Base-by-base conservation (phyloP, 768 basidiomycete genomes). In the Tephrocybe sp. region DNA sequence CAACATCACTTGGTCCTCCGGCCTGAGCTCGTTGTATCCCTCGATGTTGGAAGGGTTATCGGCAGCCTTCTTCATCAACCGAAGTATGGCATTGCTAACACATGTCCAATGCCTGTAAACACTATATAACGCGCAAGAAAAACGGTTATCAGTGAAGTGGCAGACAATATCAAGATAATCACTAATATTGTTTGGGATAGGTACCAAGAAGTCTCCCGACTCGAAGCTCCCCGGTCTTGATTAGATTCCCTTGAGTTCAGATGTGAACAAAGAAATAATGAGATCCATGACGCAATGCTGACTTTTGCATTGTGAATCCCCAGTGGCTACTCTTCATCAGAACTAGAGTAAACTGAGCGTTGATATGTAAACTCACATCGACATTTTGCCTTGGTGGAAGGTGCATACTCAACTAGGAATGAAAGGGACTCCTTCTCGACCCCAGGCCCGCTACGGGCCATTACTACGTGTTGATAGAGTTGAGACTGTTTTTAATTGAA, bases 91-190 rank as follows among this genome's bases (percentile, higher is more conserved):
- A 34, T 25, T 9, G 8, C 33, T 19, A 30, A 46, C 10, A 25
- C 45, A 46, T 19, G 11, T 24, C 45, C 45, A 46, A 30, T 46
- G 45, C 33, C 36, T 46, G 24, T 33, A 46, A 30, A 9, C 4
- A 8, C 45, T 46, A 4, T 12, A 13, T 19, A 3, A 18, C 24
- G 38, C 23, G 38, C 16, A 29, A 2, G 3, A 29, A 23, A 19
- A 46, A 31, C 34, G 34, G 19, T n/a, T n/a, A n/a, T n/a, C n/a
- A n/a, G n/a, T n/a, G n/a, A 24, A 2, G 13, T n/a, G 4, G 19
- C 13, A 42, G 16, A 6, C n/a, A 29, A 29, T 29, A 10, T 7
- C 15, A 15, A 4, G 15, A 4, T n/a, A 34, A 34, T 13, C 29
- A 46, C 45, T 36, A 10, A 3, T 23, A 33, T 38, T 33, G 37